Base-by-base conservation (phyloP, 1,139 yeast species). In the Ogataea hybrid region DNA sequence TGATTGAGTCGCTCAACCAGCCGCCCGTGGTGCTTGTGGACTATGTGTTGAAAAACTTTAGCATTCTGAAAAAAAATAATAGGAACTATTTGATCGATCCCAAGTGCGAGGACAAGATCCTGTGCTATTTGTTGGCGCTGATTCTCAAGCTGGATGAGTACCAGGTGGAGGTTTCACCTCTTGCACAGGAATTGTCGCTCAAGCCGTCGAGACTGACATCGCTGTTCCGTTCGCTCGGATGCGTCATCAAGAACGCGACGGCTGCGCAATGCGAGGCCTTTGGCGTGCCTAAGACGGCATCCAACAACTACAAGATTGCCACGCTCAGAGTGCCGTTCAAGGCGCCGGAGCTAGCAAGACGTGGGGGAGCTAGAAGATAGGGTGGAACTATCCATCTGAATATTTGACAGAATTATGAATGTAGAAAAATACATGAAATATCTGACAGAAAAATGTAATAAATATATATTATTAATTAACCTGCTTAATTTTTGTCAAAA, bases 321-420 rank as follows among this genome's bases (percentile, higher is more conserved):
- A 66, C 77, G 17, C 75, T 92, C 63, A 82, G 78, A 62, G 96
- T 89, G 28, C 99, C 99, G 29, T 84, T 94, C 66, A 84, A 81
- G 61, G 71, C 88, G 44, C 98, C 98, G 8, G 92, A 85, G 56
- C 73, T 86, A 74, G 76, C 81, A 12, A 80, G 82, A 70, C 73
- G 88, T 20, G 39, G 39, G 16, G 39, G 38, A 6, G 32, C 39
- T 6, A 75, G 83, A 59, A 68, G 64, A 33, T 34, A 39, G 18
- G 14, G 14, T 14, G 14, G 14, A 14, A 14, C 14, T 14, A 14
- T 14, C 14, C 14, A 14, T 14, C 14, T 14, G 14, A 14, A 14
- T 14, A 14, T 14, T 14, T 14, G 14, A 14, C 14, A 14, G 14
- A 14, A 14, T 14, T n/a, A 14, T 14, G 14, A 14, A 14, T 14